Evolutionary conservation across 208 protist genomes (phyloP).

Genomic region (Leptomonas seymouri): DNA sequence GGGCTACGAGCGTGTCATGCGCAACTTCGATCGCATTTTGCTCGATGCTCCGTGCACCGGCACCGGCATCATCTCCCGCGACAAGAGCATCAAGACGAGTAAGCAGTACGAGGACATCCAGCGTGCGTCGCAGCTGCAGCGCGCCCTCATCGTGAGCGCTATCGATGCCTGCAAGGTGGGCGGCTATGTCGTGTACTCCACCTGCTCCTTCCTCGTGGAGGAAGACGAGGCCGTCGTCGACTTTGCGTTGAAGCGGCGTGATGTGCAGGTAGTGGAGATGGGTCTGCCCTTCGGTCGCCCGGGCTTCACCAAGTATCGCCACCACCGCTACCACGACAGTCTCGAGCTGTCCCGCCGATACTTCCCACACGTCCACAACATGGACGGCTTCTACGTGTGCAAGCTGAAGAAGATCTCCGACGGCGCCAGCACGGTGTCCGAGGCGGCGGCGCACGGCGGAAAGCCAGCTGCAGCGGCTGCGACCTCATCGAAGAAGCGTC

Average conservation of each 20-base stretch:
- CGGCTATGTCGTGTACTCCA: slow-evolving; percentile 99
- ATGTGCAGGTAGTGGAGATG: slow-evolving; percentile 94
- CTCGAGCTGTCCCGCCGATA: slow-evolving; percentile 78
- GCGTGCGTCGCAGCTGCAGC: slow-evolving; percentile 93
- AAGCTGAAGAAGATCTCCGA: slow-evolving; percentile 96
- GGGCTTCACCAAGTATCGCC: slow-evolving; percentile 90
- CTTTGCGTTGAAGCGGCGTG: slow-evolving; percentile 95
- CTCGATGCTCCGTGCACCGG: slow-evolving; percentile 99
- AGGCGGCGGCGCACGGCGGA: background rate
- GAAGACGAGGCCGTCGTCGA: slow-evolving; percentile 99
- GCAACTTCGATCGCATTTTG: slow-evolving; percentile 91
- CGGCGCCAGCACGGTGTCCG: slow-evolving; percentile 20
- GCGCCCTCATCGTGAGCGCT: slow-evolving; percentile 96
- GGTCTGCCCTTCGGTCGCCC: slow-evolving; percentile 95
- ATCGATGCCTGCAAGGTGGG: slow-evolving; percentile 97
- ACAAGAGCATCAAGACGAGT: slow-evolving; percentile 96
- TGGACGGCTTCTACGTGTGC: slow-evolving; percentile 99
- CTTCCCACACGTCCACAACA: slow-evolving; percentile 99
- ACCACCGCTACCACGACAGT: slow-evolving; percentile 81
- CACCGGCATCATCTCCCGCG: slow-evolving; percentile 98
- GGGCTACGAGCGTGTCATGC: slow-evolving; percentile 90
- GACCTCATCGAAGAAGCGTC: background rate
- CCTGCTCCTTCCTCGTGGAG: slow-evolving; percentile 97
- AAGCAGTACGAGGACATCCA: slow-evolving; percentile 95
- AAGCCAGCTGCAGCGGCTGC: background rate